phyloP scores from a whole-genome alignment of 1,284 basidiomycete genomes.

The Coniferiporia weirii region DNA sequence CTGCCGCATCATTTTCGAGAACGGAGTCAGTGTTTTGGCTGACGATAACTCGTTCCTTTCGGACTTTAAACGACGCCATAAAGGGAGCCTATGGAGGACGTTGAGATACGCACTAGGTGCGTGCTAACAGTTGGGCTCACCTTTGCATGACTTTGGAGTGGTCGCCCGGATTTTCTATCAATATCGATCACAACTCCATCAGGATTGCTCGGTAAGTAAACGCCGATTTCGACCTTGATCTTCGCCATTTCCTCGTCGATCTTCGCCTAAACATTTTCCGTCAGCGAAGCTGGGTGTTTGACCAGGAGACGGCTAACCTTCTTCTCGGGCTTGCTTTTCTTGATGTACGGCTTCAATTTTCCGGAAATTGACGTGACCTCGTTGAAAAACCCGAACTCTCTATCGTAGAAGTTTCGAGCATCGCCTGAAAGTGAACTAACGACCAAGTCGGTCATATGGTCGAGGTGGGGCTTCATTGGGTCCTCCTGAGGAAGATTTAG shows the following conservation, averaged over 20 bases:
- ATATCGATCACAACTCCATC: constrained; percentile 96
- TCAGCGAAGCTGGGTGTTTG: not conserved
- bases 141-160: constrained; percentile 97
- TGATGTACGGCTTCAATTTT: constrained; percentile 96
- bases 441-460: constrained; percentile 80
- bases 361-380: constrained; percentile 98
- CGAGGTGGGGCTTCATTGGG: constrained; percentile 92
- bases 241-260: constrained; percentile 99
- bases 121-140: constrained; percentile 33
- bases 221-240: constrained; percentile 88
- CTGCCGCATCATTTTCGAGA: constrained; percentile 56
- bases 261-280: constrained; percentile 62
- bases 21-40: constrained; percentile 64
- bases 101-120: not conserved
- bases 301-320: constrained; percentile 51
- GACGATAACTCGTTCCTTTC: constrained; percentile 68
- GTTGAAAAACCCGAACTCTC: constrained; percentile 95
- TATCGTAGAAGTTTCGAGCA: constrained; percentile 87
- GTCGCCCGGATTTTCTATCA: constrained; percentile 93
- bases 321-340: constrained; percentile 94
- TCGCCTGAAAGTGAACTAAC: constrained; percentile 87
- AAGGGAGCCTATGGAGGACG: constrained; percentile 78
- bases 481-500: constrained; percentile 59
- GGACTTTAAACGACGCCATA: constrained; percentile 99
- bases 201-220: constrained; percentile 96